Base-by-base conservation (phyloP, 257 asterid genomes). In the Penstemon barbatus region DNA sequence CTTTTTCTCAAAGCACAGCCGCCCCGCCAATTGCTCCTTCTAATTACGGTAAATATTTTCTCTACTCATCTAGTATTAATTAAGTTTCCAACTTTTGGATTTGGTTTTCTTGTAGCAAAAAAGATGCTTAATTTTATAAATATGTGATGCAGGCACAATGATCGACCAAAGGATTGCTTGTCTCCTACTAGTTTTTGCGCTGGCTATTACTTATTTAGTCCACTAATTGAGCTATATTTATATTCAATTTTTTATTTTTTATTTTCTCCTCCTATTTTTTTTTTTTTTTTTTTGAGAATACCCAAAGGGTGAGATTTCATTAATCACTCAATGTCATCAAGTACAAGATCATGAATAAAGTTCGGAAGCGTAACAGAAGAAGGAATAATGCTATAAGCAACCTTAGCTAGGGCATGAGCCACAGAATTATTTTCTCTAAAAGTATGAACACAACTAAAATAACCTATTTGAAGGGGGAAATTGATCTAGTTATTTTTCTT, bases 101-200 rank as follows among this genome's bases (percentile, higher is more conserved):
- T 44, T 19, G 19, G 36, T 36, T 49, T 19, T 7, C n/a, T 49
- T 5, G 49, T 64, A 15, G 0, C 18, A 15, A 15, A 15, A 15
- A 15, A 15, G 18, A 15, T 15, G 18, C 18, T 15, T 15, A 15
- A 62, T 53, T 54, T 12, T 18, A 61, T 10, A 49, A 43, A 57
- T 38, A 40, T 61, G 11, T 68, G 5, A 44, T 71, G 74, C 88
- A 88, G 95, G 90, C 74, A 46, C 83, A 4, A 58, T 82, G 37
- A 82, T 88, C 61, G 95, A 88, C 74, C 95, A 88, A 75, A 92
- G 88, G 69, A 78, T 88, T 77, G 95, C 95, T 44, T 87, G 78
- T 57, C 15, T 74, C 64, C 87, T 87, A 40, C 79, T 87, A 2
- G 33, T 83, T 19, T 52, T 82, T 56, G 95, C 92, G n/a, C 85